These are phyloP conservation scores for Candida patagonica DNA, from an alignment of 805 yeast genomes.

Conservation along the genomic window DNA sequence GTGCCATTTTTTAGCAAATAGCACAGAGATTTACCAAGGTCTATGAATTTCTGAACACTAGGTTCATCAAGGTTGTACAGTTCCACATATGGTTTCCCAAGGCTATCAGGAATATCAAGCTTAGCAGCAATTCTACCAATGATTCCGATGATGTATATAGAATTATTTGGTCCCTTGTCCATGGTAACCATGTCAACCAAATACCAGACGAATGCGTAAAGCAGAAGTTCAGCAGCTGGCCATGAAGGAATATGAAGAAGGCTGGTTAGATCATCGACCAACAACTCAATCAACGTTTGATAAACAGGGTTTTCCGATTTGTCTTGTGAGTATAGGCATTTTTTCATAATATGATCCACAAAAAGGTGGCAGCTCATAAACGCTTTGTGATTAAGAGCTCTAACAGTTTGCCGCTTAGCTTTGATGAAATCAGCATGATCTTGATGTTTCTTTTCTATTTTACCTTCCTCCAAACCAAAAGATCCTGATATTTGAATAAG, in stretches of 20 bases:
- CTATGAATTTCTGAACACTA: background rate
- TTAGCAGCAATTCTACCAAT: conserved; percentile 52
- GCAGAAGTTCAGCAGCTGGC: conserved; percentile 46
- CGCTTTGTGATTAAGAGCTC: conserved; percentile 12
- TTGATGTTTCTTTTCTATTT: conserved; percentile 7
- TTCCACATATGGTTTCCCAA: background rate
- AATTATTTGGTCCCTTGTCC: conserved; percentile 3
- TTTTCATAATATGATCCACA: conserved; percentile 16
- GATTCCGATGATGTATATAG: conserved; percentile 47
- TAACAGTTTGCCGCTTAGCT: background rate
- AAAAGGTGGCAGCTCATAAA: conserved; percentile 14
- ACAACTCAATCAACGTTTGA: conserved; percentile 35
- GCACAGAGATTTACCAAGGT: background rate
- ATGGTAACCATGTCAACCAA: conserved; percentile 26
- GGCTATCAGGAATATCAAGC: conserved; percentile 32
- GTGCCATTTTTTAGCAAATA: background rate
- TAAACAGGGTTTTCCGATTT: conserved; percentile 16
- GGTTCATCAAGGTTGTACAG: background rate
- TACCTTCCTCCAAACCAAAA: conserved; percentile 14
- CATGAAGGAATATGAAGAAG: conserved; percentile 50
- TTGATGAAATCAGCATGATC: background rate
- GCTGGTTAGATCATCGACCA: conserved; percentile 46
- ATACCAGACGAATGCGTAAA: conserved; percentile 37
- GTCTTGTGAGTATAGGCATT: conserved; percentile 17
- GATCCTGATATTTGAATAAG: conserved; percentile 34